A percentile compares a stretch with the other conserved stretches of the same genome.
These are phyloP conservation scores for Penicillium psychrofluorescens DNA, from an alignment of 495 filamentous ascomycete genomes.

Conservation along the genomic window DNA sequence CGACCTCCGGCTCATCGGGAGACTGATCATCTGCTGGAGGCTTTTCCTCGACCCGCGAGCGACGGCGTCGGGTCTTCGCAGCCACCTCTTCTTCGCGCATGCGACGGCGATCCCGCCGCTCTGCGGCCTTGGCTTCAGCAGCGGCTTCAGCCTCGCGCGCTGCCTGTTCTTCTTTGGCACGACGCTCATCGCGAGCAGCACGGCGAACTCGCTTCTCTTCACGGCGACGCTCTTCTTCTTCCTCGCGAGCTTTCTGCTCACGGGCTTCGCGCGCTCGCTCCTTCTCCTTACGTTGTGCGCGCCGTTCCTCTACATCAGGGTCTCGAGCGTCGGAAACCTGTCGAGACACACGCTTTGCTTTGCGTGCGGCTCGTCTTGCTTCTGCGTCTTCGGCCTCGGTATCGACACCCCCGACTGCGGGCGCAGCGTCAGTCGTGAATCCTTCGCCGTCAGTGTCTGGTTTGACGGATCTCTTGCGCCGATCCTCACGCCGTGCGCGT, in stretches of 20 bases:
- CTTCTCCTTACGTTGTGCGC: constrained; percentile 34
- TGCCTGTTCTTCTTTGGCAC: constrained; percentile 38
- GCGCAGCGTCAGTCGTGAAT: constrained; percentile 32
- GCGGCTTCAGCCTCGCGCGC: constrained; percentile 40
- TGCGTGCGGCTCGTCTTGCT: constrained; percentile 43
- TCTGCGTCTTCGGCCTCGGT: constrained; percentile 47
- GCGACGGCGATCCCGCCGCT: constrained; percentile 33
- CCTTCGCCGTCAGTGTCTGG: constrained; percentile 40
- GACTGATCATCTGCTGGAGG: constrained; percentile 7
- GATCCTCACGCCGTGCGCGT: constrained; percentile 35
- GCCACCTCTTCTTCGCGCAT: constrained; percentile 31
- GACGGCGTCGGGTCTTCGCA: constrained; percentile 26
- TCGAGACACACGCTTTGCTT: constrained; percentile 30
- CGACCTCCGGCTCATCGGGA: constrained; percentile 12
- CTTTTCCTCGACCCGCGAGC: constrained; percentile 26
- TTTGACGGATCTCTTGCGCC: constrained; percentile 30
- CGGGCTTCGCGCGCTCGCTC: constrained; percentile 31
- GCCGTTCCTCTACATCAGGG: constrained; percentile 39
- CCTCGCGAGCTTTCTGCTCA: constrained; percentile 36
- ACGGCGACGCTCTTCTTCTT: constrained; percentile 38
- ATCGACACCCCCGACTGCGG: constrained; percentile 21
- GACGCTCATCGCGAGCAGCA: constrained; percentile 43
- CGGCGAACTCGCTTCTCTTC: constrained; percentile 40
- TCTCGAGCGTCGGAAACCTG: constrained; percentile 31
- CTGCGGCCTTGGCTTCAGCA: constrained; percentile 33